Percentiles rank a stretch among this genome's conserved stretches.
Evolutionary conservation across 2,329 filamentous ascomycete species (phyloP).

Genomic region (Uncinocarpus reesii): DNA sequence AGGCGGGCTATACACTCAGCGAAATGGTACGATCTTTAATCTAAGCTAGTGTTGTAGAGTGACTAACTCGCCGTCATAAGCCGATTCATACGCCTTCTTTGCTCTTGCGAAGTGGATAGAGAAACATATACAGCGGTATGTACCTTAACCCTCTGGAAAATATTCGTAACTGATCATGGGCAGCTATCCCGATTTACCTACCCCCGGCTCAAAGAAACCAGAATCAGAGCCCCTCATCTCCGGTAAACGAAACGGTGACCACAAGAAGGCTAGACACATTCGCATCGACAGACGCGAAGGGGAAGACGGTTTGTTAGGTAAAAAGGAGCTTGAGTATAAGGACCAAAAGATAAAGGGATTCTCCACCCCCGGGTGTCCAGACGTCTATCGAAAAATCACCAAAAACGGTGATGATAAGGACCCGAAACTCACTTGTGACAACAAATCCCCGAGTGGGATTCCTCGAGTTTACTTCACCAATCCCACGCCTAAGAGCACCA

Average conservation of each 20-base stretch:
- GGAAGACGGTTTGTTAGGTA: not conserved
- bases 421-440: conserved; percentile 2
- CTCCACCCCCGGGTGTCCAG: conserved; percentile 1
- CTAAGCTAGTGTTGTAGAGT: not conserved
- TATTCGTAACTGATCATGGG: not conserved
- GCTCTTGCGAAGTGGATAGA: conserved; percentile 5
- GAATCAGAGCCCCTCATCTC: conserved; percentile 1
- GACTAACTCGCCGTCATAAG: not conserved
- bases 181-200: conserved; percentile 6
- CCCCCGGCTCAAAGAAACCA: conserved; percentile 3
- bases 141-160: not conserved
- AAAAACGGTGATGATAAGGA: not conserved
- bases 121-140: conserved; percentile 1
- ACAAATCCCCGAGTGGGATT: conserved; percentile 3
- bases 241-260: not conserved
- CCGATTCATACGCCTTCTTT: conserved; percentile 10
- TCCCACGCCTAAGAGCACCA: not conserved
- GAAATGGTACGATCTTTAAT: not conserved
- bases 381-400: not conserved
- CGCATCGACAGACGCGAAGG: not conserved
- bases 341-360: conserved; percentile 3
- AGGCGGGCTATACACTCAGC: conserved; percentile 4
- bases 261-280: not conserved
- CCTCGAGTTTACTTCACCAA: conserved; percentile 2
- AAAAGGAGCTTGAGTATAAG: conserved; percentile 8